Conservation (phyloP, 2,329 filamentous ascomycete genomes). For the Stachybotrys chartarum region DNA sequence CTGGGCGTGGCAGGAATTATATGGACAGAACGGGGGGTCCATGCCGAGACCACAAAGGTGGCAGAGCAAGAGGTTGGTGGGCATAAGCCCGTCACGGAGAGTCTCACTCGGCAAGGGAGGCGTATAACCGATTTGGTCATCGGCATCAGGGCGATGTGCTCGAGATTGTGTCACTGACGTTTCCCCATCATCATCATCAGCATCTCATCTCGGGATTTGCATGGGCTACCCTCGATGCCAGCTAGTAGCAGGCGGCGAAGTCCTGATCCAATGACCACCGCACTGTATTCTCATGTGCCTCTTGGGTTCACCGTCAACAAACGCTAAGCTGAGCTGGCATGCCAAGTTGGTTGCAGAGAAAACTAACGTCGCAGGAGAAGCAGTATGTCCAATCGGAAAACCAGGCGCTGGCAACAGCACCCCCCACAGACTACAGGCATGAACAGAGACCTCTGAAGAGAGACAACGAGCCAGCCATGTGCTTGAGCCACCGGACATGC, state of each 20-base stretch:
- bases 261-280: not conserved
- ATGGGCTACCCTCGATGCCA: not conserved
- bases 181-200: not conserved
- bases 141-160: not conserved
- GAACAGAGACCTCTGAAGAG: not conserved
- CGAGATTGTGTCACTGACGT: not conserved
- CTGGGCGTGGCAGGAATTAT: not conserved
- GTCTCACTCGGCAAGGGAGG: constrained; percentile 21
- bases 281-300: not conserved
- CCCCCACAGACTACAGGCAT: not conserved
- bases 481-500: not conserved
- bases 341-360: not conserved
- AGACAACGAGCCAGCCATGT: not conserved
- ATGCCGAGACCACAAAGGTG: not conserved
- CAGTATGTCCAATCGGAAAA: too few species aligned
- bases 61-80: not conserved
- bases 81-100: not conserved
- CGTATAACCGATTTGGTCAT: constrained; percentile 11
- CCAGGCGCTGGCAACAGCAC: not conserved
- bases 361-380: not conserved
- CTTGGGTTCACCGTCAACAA: not conserved
- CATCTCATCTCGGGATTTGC: not conserved
- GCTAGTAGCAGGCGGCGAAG: not conserved
- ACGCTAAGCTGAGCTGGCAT: not conserved
- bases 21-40: not conserved